Evolutionary conservation across 371 early-diverging fungal genomes (phyloP).

Genomic region (Dentiscutata heterogama): DNA sequence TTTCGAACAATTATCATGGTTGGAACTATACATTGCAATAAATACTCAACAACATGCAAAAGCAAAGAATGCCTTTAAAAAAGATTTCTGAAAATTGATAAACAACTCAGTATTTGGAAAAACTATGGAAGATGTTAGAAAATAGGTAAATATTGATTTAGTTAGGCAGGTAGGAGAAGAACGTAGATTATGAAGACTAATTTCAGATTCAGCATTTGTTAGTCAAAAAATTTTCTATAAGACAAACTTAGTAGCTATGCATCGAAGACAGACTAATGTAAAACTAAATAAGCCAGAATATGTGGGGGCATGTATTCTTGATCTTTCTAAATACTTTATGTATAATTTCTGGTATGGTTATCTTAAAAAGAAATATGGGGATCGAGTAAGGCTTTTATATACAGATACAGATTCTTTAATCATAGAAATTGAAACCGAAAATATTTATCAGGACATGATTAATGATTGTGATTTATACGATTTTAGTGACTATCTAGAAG

Average conservation of each 20-base stretch:
- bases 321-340: conserved; percentile 30
- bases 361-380: conserved; percentile 25
- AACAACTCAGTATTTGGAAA: conserved; percentile 39
- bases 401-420: conserved; percentile 43
- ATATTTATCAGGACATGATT: conserved; percentile 32
- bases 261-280: conserved; percentile 41
- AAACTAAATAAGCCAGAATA: conserved; percentile 38
- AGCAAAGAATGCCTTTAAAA: conserved; percentile 35
- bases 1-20: conserved; percentile 26
- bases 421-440: conserved; percentile 37
- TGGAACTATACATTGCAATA: neutral
- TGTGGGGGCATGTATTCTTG: conserved; percentile 27
- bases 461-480: conserved; percentile 11
- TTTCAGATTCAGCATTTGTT: conserved; percentile 36
- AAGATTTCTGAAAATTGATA: conserved; percentile 39
- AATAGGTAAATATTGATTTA: conserved; percentile 11
- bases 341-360: conserved; percentile 30
- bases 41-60: neutral
- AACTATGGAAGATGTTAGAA: conserved; percentile 27
- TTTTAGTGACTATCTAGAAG: conserved; percentile 36
- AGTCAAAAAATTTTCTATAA: conserved; percentile 38
- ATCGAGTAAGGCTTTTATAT: conserved; percentile 24
- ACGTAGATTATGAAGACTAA: conserved; percentile 8
- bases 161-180: conserved; percentile 29
- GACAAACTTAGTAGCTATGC: conserved; percentile 34